Base-by-base conservation (phyloP, 2,329 filamentous ascomycete species). In the Diplodia seriata region DNA sequence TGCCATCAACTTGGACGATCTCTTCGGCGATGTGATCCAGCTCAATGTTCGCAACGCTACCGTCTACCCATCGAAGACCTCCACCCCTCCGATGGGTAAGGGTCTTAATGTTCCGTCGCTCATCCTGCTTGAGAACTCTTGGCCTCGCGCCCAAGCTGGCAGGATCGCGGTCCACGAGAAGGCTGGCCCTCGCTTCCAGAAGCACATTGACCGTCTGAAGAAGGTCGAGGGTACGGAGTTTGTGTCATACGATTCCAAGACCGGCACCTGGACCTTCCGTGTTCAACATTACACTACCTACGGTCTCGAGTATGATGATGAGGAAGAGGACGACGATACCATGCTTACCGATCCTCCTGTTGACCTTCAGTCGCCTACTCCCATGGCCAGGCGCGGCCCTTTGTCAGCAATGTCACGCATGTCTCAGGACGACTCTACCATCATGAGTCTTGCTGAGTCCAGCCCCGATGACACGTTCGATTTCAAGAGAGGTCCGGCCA, bases 201-300 rank as follows among this genome's bases (percentile, higher is more conserved):
- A 93, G 80, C 95, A 99, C 78, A 81, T 97, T 67, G 88, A 90
- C 69, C 90, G 92, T 66, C 87, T 99, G 29, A 91, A 89, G 83
- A 88, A 86, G 68, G 93, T 97, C 47, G 82, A 83, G 9, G 90
- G 92, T 76, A 98, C 95, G 0, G 88, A 88, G 4, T 98, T 97
- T 74, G 84, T 94, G 73, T 85, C 85, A 73, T 99, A 97, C 78
- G 87, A 96, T 71, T 83, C 85, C 68, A 85, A 92, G 1, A 93
- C 89, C 64, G 95, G 94, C 64, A 86, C 91, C 56, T 99, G 96
- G 96, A 87, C 87, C 15, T 99, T 99, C 82, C 89, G 85, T 11
- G 95, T 99, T n/a, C 89, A 94, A 74, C 95, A 99, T 79, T 99
- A 96, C 78, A 98, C 94, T 1, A 97, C 93, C 1, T 99, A 99